Base-by-base conservation (phyloP, 2,329 filamentous ascomycete genomes). In the Sclerotinia subarctica region DNA sequence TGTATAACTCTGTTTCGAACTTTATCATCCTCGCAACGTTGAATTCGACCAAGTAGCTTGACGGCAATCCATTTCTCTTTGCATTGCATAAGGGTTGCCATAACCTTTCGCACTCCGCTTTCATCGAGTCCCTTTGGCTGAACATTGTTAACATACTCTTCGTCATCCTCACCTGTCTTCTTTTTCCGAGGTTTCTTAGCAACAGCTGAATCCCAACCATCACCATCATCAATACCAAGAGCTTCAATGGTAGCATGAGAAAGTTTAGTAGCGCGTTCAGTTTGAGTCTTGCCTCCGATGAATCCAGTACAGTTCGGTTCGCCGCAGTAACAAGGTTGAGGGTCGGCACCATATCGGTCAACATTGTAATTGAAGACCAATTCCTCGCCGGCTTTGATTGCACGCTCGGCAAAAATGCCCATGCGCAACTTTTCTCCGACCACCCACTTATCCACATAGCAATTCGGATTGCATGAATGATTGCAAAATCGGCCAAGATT, bases 351-450 rank as follows among this genome's bases (percentile, higher is more conserved):
- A 77, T 99, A 99, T 72, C 95, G 90, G 80, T 99, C 95, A 72
- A 99, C 95, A 76, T 99, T 99, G 86, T 99, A 99, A 82, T 99
- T 97, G 84, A 99, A 99, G 29, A 97, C 94, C 68, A 99, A 83
- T 79, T 99, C 95, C 79, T 99, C 95, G 67, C 95, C 95, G 24
- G 91, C 89, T 77, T 89, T 88, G 77, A 99, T 90, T 75, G 86
- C 84, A 72, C 94, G 92, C 80, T 92, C 87, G 74, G 94, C 92
- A 82, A 99, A 99, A 74, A 99, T 98, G 75, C 95, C 95, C 95
- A 99, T 99, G 75, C 95, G 94, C 77, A 98, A 83, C 82, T 97
- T 98, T 76, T 96, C 92, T 24, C 93, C 94, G 46, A 99, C 93
- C 69, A 98, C 94, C 95, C 95, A 99, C 82, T 99, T 99, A 84